Base-by-base conservation (phyloP, 371 early-diverging fungal species). In the Batkoa obscura region DNA sequence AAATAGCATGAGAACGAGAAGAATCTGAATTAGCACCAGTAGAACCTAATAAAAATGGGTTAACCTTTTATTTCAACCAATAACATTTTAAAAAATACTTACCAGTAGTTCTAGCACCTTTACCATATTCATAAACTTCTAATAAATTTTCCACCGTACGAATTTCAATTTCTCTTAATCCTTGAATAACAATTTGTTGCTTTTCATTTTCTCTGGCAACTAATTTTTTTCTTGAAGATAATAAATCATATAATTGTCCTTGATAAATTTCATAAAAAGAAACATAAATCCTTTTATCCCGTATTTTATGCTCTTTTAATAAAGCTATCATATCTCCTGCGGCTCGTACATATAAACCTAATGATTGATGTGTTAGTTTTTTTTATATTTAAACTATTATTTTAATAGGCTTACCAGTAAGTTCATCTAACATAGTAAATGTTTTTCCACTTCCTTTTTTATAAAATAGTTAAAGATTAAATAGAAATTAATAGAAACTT, bases 181-280 rank as follows among this genome's bases (percentile, higher is more conserved):
- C 91, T 36, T 79, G 64, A 58, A 98, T 87, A 59, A 84, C 78
- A 8, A 99, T 94, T 56, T 89, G 81, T 58, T 85, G 80, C 55
- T 94, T 89, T n/a, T 87, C 94, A 64, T 94, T 92, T 56, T 95
- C 96, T 36, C 95, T 79, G 2, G 96, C 93, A 65, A 74, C 78
- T n/a, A 96, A 72, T 60, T 72, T 74, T 63, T 86, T 85, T 54
- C 94, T 74, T 15, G 75, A 70, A 62, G 91, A 90, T 38, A 98
- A 72, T 45, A 98, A 65, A 64, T 98, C 98, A 60, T 84, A 91
- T n/a, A 98, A 70, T 43, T 92, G 87, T 9, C 88, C 87, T 69
- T 94, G 91, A 65, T 98, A 98, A 51, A 98, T 94, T 66, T 98
- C 98, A 61, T 89, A 95, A 60, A 95, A 98, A 34, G 84, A 82